phyloP scores from a whole-genome alignment of 164 flowering plant genomes.

The Dillenia turbinata region DNA sequence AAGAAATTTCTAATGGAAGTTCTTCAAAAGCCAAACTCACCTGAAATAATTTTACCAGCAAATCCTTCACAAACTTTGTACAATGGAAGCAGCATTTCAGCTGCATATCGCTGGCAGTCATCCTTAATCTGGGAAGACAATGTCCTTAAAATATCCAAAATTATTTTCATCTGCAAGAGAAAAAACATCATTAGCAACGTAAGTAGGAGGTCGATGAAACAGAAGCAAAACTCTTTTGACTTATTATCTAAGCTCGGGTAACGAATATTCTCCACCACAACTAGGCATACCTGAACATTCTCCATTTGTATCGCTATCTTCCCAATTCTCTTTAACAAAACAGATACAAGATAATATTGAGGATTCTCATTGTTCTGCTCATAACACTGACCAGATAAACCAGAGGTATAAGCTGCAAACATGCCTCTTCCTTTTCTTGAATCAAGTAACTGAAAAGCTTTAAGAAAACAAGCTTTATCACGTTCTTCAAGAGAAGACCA shows the following conservation, averaged over 20 bases:
- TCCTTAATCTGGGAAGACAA: conserved; percentile 37
- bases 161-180: conserved; percentile 61
- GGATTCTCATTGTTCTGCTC: conserved; percentile 22
- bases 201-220: not conserved
- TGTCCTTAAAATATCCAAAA: conserved; percentile 47
- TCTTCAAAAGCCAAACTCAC: conserved; percentile 28
- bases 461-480: conserved; percentile 47
- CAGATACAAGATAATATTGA: conserved; percentile 44
- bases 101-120: conserved; percentile 44
- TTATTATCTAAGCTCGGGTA: no score
- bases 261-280: not conserved
- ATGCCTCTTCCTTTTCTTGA: conserved; percentile 42
- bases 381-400: conserved; percentile 17
- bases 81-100: conserved; percentile 53
- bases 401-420: conserved; percentile 31
- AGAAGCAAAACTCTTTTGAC: not conserved
- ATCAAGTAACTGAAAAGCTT: conserved; percentile 65
- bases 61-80: conserved; percentile 90
- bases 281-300: conserved; percentile 48
- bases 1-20: not conserved
- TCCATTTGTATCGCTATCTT: conserved; percentile 61
- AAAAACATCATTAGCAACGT: not conserved
- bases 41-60: conserved; percentile 72
- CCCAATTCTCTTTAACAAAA: conserved; percentile 69
- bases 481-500: conserved; percentile 50